phyloP scores from a whole-genome alignment of 225 moss, liverwort and hornwort species.

The Pseudoscleropodium purum region DNA sequence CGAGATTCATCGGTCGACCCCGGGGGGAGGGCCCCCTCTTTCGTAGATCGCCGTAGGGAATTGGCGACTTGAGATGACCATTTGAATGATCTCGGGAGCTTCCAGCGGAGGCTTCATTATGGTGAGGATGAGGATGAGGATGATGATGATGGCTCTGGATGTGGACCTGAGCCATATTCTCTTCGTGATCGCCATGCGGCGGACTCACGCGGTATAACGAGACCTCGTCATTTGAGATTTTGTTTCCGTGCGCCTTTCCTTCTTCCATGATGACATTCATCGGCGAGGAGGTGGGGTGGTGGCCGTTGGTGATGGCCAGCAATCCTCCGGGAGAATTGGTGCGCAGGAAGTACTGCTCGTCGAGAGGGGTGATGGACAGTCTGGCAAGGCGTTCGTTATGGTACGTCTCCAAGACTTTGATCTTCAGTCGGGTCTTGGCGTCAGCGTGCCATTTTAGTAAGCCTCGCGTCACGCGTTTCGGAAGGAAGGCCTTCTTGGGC shows the following conservation, averaged over 20 bases:
- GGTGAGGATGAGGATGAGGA: background rate
- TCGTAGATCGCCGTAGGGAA: background rate
- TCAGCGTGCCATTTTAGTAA: slow-evolving; percentile 13
- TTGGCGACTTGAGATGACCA: background rate
- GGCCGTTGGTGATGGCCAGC: background rate
- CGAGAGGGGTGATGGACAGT: background rate
- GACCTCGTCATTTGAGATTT: background rate
- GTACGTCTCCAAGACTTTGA: slow-evolving; percentile 3
- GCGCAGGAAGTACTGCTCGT: background rate
- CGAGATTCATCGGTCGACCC: background rate
- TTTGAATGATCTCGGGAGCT: background rate
- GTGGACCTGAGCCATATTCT: background rate
- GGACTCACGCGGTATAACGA: background rate
- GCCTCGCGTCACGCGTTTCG: background rate
- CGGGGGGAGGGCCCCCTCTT: background rate
- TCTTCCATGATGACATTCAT: slow-evolving; percentile 14
- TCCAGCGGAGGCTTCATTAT: background rate
- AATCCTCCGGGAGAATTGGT: background rate
- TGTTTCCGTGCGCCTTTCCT: background rate
- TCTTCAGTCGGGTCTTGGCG: background rate
- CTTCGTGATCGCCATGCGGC: background rate
- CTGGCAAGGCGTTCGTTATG: background rate
- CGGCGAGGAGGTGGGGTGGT: background rate
- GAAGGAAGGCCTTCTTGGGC: slow-evolving; percentile 58
- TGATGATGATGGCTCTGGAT: background rate